Evolutionary conservation across 371 early-diverging fungal genomes (phyloP), one percentile per base, ranked within the genome.

Genomic region (Actinomortierella ambigua): DNA sequence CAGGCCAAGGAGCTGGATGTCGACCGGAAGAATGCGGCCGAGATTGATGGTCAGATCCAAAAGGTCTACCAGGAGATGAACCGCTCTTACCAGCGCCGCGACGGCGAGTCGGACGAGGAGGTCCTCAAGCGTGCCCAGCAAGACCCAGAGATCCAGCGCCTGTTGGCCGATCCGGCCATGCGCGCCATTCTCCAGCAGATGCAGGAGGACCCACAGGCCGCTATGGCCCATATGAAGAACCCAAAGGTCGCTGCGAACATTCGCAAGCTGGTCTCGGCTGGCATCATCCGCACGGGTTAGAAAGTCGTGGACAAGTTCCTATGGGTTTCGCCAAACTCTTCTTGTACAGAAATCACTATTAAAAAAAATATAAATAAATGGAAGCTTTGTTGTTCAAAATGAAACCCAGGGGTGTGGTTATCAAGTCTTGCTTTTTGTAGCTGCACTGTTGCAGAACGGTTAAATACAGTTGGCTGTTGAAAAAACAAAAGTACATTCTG

Each of bases 111-210:
- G n/a, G 81, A 84, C 52, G 95, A 95, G 60, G 95, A 98, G 75
- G 84, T 85, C 11, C 62, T 93, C 55, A 86, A 89, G 76, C 81
- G 90, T 46, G 99, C 99, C 22, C 88, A 89, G 73, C 86, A 88
- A 55, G 90, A 98, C 73, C 99, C 99, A 51, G 97, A 96, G 79
- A 88, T 98, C 41, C 94, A 85, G 79, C 83, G 83, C 56, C 89
- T 97, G 66, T 79, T 98, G 67, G 80, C 77, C 44, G 98, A 98
- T 78, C 99, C 99, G 11, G 90, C 93, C 55, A 98, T 98, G 99
- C 92, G 93, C 71, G 85, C 87, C 76, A 98, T 98, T 62, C 85
- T 98, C 63, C 91, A 94, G 77, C 97, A 97, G 81, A 97, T 97
- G 97, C 95, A 96, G 78, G 83, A 88, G 59, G 94, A 98, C 76